Evolutionary conservation across 192 early-diverging fungal genomes (phyloP).

Genomic region (Backusella morwellensis): DNA sequence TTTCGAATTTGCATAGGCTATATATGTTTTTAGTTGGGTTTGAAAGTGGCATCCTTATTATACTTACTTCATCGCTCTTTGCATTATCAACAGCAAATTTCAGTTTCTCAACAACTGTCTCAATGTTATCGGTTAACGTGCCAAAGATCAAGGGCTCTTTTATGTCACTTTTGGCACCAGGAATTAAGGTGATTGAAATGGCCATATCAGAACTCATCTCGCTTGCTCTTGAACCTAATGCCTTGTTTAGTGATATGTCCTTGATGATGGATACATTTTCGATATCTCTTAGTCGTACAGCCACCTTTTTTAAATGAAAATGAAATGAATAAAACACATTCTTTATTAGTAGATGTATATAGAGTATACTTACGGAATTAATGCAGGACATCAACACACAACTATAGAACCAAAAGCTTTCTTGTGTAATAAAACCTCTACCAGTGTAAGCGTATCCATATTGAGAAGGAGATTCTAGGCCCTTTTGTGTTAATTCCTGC

Average conservation of each 20-base stretch:
- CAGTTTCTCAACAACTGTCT: slow-evolving; percentile 28
- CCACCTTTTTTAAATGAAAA: slow-evolving; percentile 34
- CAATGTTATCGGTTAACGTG: slow-evolving; percentile 30
- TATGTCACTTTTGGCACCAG: not conserved
- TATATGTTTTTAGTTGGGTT: not conserved
- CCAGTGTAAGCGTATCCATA: slow-evolving; percentile 48
- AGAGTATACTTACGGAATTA: slow-evolving; percentile 39
- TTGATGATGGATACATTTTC: slow-evolving; percentile 27
- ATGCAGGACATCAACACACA: slow-evolving; percentile 63
- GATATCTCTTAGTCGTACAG: slow-evolving; percentile 45
- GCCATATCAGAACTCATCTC: slow-evolving; percentile 14
- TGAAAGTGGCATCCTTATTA: not conserved
- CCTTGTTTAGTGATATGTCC: slow-evolving; percentile 14
- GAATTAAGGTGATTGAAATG: slow-evolving; percentile 15
- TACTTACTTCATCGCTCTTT: slow-evolving; percentile 20
- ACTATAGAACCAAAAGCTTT: slow-evolving; percentile 60
- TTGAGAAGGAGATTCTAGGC: slow-evolving; percentile 12
- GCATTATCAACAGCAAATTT: slow-evolving; percentile 30
- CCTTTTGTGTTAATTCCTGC: not conserved
- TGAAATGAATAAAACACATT: not conserved
- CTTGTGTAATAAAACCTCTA: slow-evolving; percentile 59
- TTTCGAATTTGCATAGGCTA: slow-evolving; percentile 16
- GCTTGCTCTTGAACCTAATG: not conserved
- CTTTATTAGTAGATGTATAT: not conserved
- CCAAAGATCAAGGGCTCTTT: slow-evolving; percentile 26